A percentile compares a stretch with the other conserved stretches of the same genome.
Evolutionary conservation across 306 rosid genomes (phyloP).

Genomic region (Malus asiatica): DNA sequence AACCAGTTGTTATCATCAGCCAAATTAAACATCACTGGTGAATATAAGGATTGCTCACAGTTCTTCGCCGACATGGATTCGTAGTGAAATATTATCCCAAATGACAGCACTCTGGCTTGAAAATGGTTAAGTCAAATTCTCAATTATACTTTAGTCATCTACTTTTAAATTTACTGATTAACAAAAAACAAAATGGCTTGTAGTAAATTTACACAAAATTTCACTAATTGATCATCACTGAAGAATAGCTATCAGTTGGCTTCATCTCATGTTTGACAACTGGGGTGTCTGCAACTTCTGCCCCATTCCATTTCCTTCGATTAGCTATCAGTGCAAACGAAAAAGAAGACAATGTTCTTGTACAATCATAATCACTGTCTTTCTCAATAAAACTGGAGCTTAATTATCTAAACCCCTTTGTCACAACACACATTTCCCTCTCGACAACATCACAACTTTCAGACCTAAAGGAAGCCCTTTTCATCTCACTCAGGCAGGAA

Average conservation of each 20-base stretch:
- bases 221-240: background rate
- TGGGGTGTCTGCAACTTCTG: background rate
- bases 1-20: conserved; percentile 4
- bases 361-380: conserved; percentile 12
- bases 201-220: background rate
- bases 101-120: background rate
- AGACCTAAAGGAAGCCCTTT: background rate
- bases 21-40: background rate
- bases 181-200: background rate
- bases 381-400: background rate
- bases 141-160: background rate
- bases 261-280: conserved; percentile 10
- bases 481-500: background rate
- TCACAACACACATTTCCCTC: conserved; percentile 1
- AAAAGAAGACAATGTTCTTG: conserved; percentile 12
- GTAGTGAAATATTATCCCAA: background rate
- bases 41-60: conserved; percentile 3
- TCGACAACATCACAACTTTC: background rate
- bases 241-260: conserved; percentile 1
- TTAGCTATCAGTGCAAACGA: background rate
- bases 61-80: background rate
- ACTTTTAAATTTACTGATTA: background rate
- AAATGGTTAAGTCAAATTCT: background rate
- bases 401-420: background rate
- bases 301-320: conserved; percentile 29